phyloP scores from a whole-genome alignment of 306 rosid genomes.

The Betula pendula region DNA sequence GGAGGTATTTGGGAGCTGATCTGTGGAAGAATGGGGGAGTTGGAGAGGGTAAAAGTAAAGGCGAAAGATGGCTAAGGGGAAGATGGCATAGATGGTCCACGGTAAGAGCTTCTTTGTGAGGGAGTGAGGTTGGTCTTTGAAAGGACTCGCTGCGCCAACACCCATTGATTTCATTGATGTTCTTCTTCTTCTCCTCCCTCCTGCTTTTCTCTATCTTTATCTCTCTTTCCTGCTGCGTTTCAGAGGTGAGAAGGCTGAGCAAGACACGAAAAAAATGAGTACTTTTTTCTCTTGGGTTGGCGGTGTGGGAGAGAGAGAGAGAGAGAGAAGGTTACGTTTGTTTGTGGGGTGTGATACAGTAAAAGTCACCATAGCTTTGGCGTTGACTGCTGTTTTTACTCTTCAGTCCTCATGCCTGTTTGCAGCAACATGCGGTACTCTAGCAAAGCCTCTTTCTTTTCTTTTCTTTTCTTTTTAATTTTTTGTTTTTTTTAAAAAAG shows the following conservation, averaged over 20 bases:
- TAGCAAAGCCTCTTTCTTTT: not conserved
- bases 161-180: constrained; percentile 38
- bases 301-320: not conserved
- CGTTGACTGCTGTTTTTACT: not conserved
- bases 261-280: not conserved
- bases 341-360: constrained; percentile 22
- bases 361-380: not conserved
- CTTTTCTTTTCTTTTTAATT: too few species aligned
- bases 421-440: too few species aligned
- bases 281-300: constrained; percentile 8
- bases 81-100: constrained; percentile 55
- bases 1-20: constrained; percentile 37
- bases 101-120: constrained; percentile 53
- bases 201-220: not conserved
- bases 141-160: constrained; percentile 24
- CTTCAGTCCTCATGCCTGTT: constrained; percentile 20
- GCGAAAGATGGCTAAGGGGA: constrained; percentile 66
- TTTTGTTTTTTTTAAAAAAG: not conserved
- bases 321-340: not conserved
- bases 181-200: not conserved
- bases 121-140: constrained; percentile 45
- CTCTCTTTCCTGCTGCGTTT: constrained; percentile 4
- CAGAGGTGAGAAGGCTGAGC: constrained; percentile 6
- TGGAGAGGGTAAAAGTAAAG: constrained; percentile 57
- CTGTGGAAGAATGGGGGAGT: constrained; percentile 37